phyloP scores from a whole-genome alignment of 305 asterid species.

The Fraxinus nigra region DNA sequence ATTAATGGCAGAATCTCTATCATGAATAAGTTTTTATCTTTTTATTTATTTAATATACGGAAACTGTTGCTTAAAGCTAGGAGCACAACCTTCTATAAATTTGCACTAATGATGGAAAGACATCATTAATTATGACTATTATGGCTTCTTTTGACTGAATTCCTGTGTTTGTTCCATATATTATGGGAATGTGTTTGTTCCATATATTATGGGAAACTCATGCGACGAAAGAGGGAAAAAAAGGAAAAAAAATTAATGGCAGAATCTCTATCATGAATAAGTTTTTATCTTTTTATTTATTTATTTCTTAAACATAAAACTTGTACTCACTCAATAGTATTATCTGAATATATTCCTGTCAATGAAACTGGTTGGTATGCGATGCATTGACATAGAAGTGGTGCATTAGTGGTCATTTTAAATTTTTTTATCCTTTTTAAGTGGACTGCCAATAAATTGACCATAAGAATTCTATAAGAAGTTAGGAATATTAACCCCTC shows the following conservation, averaged over 20 bases:
- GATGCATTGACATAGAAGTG: not conserved
- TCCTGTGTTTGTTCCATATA: not conserved
- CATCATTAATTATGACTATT: not conserved
- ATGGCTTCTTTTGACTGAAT: not conserved
- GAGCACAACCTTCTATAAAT: not conserved
- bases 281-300: not conserved
- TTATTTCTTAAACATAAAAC: not conserved
- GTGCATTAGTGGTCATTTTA: not conserved
- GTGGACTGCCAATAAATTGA: not conserved
- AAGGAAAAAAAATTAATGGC: not conserved
- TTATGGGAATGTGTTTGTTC: not conserved
- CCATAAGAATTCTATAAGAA: not conserved
- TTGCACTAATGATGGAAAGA: not conserved
- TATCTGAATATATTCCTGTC: not conserved
- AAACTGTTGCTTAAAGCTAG: not conserved
- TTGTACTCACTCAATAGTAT: not conserved
- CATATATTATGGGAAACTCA: not conserved
- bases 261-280: not conserved
- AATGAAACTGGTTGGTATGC: not conserved
- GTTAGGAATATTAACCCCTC: not conserved
- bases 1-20: too few relatives aligned
- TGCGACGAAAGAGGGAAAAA: not conserved
- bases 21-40: too few relatives aligned
- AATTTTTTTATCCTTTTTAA: not conserved
- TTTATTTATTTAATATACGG: not conserved